Conservation (phyloP, 352 stramenopile species). For the Peronosclerospora sorghi region DNA sequence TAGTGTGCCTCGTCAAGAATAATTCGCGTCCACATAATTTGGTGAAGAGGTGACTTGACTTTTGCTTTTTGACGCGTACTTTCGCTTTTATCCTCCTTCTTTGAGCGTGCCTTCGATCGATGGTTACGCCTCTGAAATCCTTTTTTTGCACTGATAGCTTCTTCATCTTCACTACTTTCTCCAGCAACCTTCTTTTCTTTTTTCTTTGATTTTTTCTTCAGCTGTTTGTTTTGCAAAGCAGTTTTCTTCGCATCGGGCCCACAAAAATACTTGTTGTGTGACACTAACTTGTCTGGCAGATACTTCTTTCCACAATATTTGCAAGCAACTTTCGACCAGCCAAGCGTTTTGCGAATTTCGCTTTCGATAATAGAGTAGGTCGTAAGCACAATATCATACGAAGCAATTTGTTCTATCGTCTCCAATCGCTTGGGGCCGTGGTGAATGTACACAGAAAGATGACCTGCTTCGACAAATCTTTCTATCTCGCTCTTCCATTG, state of each 20-base stretch:
- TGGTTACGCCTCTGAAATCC: constrained; percentile 23
- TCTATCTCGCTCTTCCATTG: constrained; percentile 90
- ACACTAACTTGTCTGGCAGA: constrained; percentile 89
- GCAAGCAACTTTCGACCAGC: constrained; percentile 79
- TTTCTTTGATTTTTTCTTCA: constrained; percentile 43
- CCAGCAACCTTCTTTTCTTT: constrained; percentile 53
- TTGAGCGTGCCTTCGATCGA: constrained; percentile 16
- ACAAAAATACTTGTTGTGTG: constrained; percentile 98
- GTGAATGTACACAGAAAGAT: constrained; percentile 93
- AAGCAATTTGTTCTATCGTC: constrained; percentile 69
- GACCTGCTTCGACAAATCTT: constrained; percentile 86
- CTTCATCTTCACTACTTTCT: constrained; percentile 50
- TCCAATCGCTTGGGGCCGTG: constrained; percentile 87
- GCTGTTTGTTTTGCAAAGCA: constrained; percentile 80
- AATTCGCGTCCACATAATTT: constrained; percentile 94
- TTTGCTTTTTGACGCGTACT: constrained; percentile 19
- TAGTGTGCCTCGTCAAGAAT: constrained; percentile 95
- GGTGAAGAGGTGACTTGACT: constrained; percentile 81
- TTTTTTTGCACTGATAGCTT: constrained; percentile 41
- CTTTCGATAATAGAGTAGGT: constrained; percentile 95
- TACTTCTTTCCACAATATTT: constrained; percentile 92
- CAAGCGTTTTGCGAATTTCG: constrained; percentile 81
- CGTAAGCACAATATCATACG: constrained; percentile 97
- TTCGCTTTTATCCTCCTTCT: constrained; percentile 25
- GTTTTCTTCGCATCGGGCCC: constrained; percentile 92